Conservation (phyloP, 75 land plant species). For the Pinus albicaulis region DNA sequence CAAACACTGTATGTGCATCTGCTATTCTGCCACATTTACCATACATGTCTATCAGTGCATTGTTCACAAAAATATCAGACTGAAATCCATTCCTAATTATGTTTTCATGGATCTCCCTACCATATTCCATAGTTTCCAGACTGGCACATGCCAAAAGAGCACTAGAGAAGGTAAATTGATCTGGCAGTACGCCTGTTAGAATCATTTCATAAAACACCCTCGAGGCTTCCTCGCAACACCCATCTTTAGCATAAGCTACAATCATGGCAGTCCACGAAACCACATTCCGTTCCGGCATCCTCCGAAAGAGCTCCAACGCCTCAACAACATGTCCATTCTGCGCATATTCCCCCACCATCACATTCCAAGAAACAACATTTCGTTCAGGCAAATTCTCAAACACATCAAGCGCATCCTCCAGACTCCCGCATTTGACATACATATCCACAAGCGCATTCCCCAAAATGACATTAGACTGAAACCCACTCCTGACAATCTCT, state of each 20-base stretch:
- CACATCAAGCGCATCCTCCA: constrained; percentile 30
- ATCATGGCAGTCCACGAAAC: constrained; percentile 4
- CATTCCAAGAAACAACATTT: constrained; percentile 59
- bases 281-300: constrained; percentile 25
- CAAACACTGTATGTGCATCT: constrained; percentile 32
- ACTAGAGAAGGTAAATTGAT: constrained; percentile 22
- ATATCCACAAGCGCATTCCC: constrained; percentile 56
- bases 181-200: constrained; percentile 10
- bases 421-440: constrained; percentile 69
- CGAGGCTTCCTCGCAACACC: constrained; percentile 13
- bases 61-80: constrained; percentile 20
- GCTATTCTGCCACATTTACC: constrained; percentile 32
- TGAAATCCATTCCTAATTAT: constrained; percentile 15
- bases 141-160: constrained; percentile 20
- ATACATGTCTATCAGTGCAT: constrained; percentile 39
- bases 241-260: constrained; percentile 5
- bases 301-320: constrained; percentile 26
- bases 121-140: constrained; percentile 8
- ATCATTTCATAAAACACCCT: constrained; percentile 20
- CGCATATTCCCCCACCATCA: constrained; percentile 46
- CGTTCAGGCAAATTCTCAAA: constrained; percentile 30
- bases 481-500: constrained; percentile 28
- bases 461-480: constrained; percentile 29
- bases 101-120: constrained; percentile 17
- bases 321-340: constrained; percentile 26